Base-by-base conservation (phyloP, 2,329 filamentous ascomycete genomes). In the Ophiosphaerella narmari region DNA sequence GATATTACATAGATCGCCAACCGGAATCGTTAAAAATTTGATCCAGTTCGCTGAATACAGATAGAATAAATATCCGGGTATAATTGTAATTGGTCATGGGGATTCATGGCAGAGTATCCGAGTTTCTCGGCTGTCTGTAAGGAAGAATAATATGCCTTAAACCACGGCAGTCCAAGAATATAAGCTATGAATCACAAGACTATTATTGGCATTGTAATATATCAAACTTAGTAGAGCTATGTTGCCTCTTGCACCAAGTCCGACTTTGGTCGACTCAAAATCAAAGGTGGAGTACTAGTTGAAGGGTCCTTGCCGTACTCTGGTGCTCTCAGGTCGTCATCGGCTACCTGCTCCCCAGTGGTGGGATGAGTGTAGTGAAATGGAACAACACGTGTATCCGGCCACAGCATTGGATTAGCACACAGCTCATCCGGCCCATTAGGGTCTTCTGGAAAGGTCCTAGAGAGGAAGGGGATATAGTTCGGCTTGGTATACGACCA, bases 361-460 rank as follows among this genome's bases (percentile, higher is more conserved):
- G 81, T 71, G 0, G 80, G 79, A 60, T 82, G 79, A 7, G 69
- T 71, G 54, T 82, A 82, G 57, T 82, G 80, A 66, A 82, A 82
- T 1, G 80, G 79, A 31, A 82, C 74, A 3, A 82, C 80, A 34
- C 80, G 74, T 5, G 79, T 81, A 57, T 83, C 80, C 0, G 81
- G 81, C 81, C 81, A 83, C 52, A 83, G 65, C 78, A 82, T 79
- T 57, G 77, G 75, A 67, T 81, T 75, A 50, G 81, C 78, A 7
- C 81, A 73, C 16, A 82, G 65, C 72, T 82, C 78, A 59, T 83
- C 79, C 12, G 80, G 80, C 0, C 80, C 80, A 8, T 72, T 49
- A 6, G 77, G 76, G 49, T 82, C 80, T 52, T 81, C 78, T 0
- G 79, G 80, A 53, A 69, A 82, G 2, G 73, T 77, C 55, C 61